Percentiles rank a stretch among this genome's conserved stretches.
These are phyloP conservation scores for Acanthamoeba sp. DNA, from an alignment of 208 protist genomes.

Conservation along the genomic window DNA sequence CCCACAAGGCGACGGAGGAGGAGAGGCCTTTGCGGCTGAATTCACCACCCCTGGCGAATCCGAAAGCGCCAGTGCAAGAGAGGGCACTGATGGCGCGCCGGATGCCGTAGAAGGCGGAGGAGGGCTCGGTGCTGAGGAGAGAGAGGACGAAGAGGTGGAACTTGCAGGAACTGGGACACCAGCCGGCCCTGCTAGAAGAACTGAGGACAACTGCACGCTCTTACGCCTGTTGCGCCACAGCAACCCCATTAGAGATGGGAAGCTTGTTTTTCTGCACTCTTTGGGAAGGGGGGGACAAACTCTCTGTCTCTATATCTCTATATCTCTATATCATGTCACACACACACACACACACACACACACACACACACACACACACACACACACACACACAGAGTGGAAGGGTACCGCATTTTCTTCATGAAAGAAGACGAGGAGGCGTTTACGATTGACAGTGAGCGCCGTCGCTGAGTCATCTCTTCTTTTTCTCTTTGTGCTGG, in stretches of 20 bases:
- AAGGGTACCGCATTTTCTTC: neutral
- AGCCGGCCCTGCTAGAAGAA: neutral
- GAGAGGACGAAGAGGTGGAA: neutral
- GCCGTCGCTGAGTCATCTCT: neutral
- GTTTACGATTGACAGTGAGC: neutral
- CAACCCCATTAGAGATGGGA: no score
- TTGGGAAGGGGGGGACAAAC: no score
- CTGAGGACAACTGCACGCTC: neutral
- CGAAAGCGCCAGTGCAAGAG: neutral
- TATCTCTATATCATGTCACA: neutral
- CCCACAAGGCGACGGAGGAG: neutral
- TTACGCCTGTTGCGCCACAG: no score
- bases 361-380: neutral
- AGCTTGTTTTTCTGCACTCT: no score
- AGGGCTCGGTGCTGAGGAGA: neutral
- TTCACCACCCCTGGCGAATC: neutral
- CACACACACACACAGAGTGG: no score
- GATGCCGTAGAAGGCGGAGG: neutral
- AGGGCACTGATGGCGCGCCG: no score
- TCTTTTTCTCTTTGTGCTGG: constrained; percentile 3
- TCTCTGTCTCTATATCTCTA: neutral
- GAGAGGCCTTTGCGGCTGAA: neutral
- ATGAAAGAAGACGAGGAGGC: neutral
- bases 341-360: no score
- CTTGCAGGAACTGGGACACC: neutral